A percentile compares a stretch with the other conserved stretches of the same genome.
Conservation (phyloP, 371 early-diverging fungal genomes). For the Circinella umbellata region DNA sequence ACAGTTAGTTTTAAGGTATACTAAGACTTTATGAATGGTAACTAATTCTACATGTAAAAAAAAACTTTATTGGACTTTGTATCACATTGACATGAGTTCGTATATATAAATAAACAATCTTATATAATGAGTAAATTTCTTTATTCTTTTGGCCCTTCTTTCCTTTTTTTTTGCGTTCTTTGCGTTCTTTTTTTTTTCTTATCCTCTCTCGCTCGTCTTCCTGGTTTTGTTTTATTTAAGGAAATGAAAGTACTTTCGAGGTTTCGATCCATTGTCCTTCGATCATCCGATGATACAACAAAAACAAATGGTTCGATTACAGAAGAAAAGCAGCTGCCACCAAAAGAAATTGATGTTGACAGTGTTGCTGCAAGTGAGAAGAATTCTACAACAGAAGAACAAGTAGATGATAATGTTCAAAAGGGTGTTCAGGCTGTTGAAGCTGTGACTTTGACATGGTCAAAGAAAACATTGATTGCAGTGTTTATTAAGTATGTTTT, state of each 20-base stretch:
- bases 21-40: no score
- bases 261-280: neutral
- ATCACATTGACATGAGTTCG: no score
- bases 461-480: constrained; percentile 15
- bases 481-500: constrained; percentile 17
- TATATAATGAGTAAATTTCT: constrained; percentile 1
- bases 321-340: constrained; percentile 6
- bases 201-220: neutral
- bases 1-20: no score
- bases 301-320: constrained; percentile 10
- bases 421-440: constrained; percentile 20
- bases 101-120: no score
- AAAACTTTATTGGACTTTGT: no score
- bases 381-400: neutral
- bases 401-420: constrained; percentile 14
- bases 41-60: no score
- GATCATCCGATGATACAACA: neutral
- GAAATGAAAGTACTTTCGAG: constrained; percentile 7
- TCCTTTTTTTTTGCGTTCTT: neutral
- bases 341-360: constrained; percentile 16
- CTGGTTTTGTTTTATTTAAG: neutral
- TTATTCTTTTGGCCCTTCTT: neutral
- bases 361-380: neutral
- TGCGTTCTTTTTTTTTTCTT: neutral
- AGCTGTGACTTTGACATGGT: constrained; percentile 25